Evolutionary conservation across 352 stramenopile species (phyloP), one percentile per base, ranked within the genome.

Genomic region (Stephanocyclus meneghinianus): DNA sequence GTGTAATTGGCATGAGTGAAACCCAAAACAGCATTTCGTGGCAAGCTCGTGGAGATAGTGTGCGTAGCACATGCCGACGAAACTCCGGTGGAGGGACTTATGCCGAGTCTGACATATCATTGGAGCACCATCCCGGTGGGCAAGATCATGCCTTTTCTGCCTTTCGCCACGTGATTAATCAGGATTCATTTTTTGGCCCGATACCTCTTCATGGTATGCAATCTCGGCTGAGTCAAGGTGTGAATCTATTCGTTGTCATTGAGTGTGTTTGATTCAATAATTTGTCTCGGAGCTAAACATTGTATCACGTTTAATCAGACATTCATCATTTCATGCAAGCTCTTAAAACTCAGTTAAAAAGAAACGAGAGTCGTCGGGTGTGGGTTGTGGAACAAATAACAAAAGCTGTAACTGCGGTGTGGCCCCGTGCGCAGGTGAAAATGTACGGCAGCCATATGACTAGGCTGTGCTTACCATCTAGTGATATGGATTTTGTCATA

Each of bases 401-500:
- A 37, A 80, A 83, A 40, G 66, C 88, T 55, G 78, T 85, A 32
- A 90, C 79, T 29, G 81, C 86, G 13, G 72, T 98, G 30, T 98
- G 96, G 96, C 96, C 96, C 7, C 92, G 96, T 51, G 96, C 96
- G 42, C 95, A 98, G 87, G 96, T 98, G 15, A 97, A 98, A 64
- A 93, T 96, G 56, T 99, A 98, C 69, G 97, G 97, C 0, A 97
- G 94, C 11, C 97, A 97, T 76, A 94, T 97, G 40, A 97, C 95
- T 1, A 90, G 95, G 9, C 92, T 98, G 16, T 93, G 95, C 21
- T 87, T 98, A 30, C 96, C 96, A 1, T 97, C 94, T 37, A 97
- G 95, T 62, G 97, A 99, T 76, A 87, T 99, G 29, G 97, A 99
- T 81, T 94, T 99, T 76, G 95, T 99, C 6, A 98, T 99, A 56